These are phyloP conservation scores for Eutypella sp. DNA, from an alignment of 2,329 filamentous ascomycete genomes.

Conservation along the genomic window DNA sequence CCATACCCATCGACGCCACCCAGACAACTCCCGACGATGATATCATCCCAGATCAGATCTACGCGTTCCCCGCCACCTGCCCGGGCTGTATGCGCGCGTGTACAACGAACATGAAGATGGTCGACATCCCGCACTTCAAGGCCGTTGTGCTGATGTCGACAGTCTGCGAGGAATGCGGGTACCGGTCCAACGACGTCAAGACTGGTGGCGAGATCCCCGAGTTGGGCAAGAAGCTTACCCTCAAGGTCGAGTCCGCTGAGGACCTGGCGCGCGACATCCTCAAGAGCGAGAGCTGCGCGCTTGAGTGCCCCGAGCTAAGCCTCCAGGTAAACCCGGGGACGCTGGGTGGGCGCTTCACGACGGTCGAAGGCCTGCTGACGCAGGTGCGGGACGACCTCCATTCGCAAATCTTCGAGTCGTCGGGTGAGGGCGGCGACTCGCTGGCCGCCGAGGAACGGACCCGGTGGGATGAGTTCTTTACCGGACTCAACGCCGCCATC, in stretches of 20 bases:
- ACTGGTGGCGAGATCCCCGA: constrained; percentile 89
- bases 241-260: constrained; percentile 61
- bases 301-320: constrained; percentile 81
- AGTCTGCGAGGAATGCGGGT: constrained; percentile 85
- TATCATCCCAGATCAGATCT: constrained; percentile 90
- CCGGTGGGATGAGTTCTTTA: constrained; percentile 80
- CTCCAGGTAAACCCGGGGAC: constrained; percentile 90
- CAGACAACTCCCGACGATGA: constrained; percentile 54
- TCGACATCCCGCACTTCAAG: constrained; percentile 96
- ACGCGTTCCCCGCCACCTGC: constrained; percentile 86
- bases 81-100: constrained; percentile 85
- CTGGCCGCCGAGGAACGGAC: constrained; percentile 59
- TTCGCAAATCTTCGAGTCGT: constrained; percentile 75
- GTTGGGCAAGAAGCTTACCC: constrained; percentile 75
- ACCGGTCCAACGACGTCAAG: constrained; percentile 95
- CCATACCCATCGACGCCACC: constrained; percentile 44
- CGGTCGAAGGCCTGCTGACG: constrained; percentile 86
- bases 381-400: constrained; percentile 89
- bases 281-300: constrained; percentile 87
- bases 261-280: constrained; percentile 91
- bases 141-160: constrained; percentile 96
- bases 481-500: constrained; percentile 70
- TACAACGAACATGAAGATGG: constrained; percentile 96
- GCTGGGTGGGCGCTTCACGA: constrained; percentile 92
- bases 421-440: constrained; percentile 68